phyloP scores from a whole-genome alignment of 23 red algal species.

The Gracilariopsis chorda region DNA sequence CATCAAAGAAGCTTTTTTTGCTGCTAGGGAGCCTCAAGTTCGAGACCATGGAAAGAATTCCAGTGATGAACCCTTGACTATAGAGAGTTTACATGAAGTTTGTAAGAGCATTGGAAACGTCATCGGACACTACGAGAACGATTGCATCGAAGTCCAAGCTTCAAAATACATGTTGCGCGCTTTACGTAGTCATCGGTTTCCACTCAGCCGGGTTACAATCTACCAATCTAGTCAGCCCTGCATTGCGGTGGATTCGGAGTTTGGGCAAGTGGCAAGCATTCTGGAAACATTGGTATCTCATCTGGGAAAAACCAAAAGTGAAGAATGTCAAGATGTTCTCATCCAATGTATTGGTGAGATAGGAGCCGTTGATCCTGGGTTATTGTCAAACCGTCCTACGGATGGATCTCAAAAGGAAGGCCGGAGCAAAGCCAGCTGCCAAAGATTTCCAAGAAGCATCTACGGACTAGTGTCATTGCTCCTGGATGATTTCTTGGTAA shows the following conservation, averaged over 20 bases:
- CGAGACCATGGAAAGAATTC: background rate
- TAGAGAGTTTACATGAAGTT: background rate
- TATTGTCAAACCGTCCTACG: background rate
- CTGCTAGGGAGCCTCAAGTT: background rate
- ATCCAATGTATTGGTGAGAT: slow-evolving; percentile 74
- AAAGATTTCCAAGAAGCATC: slow-evolving; percentile 1
- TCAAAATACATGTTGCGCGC: slow-evolving; percentile 2
- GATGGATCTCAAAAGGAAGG: background rate
- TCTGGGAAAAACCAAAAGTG: slow-evolving; percentile 40
- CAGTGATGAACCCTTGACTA: background rate
- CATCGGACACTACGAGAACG: slow-evolving; percentile 40
- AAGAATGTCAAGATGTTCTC: slow-evolving; percentile 37
- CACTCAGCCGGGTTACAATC: background rate
- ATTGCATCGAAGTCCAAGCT: slow-evolving; percentile 18
- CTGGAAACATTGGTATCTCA: slow-evolving; percentile 4
- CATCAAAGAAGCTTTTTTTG: background rate
- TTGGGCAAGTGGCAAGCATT: background rate
- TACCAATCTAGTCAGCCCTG: background rate
- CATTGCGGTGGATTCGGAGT: background rate
- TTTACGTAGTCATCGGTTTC: background rate
- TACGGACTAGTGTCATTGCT: slow-evolving; percentile 56
- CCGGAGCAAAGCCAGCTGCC: background rate
- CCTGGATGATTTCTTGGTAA: slow-evolving; percentile 73
- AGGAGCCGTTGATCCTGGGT: slow-evolving; percentile 76
- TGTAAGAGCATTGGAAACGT: slow-evolving; percentile 35